Base-by-base conservation (phyloP, 2,329 filamentous ascomycete genomes). In the Ophiocordyceps robertsii region DNA sequence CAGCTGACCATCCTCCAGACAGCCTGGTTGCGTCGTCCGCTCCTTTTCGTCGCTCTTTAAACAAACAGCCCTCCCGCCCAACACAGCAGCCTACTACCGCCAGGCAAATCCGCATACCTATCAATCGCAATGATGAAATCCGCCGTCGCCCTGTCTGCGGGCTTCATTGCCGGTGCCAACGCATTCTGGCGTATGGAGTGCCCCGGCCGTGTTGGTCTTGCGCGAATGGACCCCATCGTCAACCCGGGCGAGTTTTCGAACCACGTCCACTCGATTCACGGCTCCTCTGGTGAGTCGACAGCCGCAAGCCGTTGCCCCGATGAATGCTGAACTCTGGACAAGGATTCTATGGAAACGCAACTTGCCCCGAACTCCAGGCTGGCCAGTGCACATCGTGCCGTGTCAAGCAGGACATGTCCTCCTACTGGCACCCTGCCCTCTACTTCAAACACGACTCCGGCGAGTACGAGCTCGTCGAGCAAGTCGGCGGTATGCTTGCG, bases 181-280 rank as follows among this genome's bases (percentile, higher is more conserved):
- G 88, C 83, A 46, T 95, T 95, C 63, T 95, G 85, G 85, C 85
- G 88, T 57, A 84, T 95, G 73, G 82, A 86, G 53, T 95, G 87
- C 62, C 82, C 76, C 51, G 80, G 78, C 43, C 72, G 74, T 38
- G 69, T 79, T 49, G 84, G 79, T 47, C 59, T 85, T 44, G 82
- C 77, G 40, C 76, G 85, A 44, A 68, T 94, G 35, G 87, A 95
- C 56, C 87, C 87, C 16, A 69, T 95, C 43, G 70, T 92, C 43
- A 70, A 76, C 45, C 73, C 72, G 3, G 80, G 77, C 40, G 52
- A 55, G 17, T 48, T 77, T 30, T 74, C 80, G 10, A 58, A 68
- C 45, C 88, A 95, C 61, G 72, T 74, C 19, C 88, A 95, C 61
- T 67, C 77, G 14, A 74, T 92, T 53, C 79, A 85, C 58, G 88